These are phyloP conservation scores for Sechiopsis laciniata DNA, from an alignment of 306 rosid species.

Conservation along the genomic window DNA sequence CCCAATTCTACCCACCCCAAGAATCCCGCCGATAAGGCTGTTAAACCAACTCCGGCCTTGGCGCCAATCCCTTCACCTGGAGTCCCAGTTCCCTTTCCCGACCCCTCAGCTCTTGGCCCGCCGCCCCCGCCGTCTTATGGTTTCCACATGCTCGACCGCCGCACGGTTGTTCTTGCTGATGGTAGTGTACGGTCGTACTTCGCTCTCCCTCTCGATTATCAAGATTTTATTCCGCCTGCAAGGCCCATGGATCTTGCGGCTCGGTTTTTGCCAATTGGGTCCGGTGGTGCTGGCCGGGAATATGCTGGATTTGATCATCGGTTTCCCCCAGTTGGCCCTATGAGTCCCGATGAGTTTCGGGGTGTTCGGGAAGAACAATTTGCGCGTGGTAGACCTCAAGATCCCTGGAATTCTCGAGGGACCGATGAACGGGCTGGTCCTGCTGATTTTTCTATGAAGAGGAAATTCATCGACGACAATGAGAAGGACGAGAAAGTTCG, in stretches of 20 bases:
- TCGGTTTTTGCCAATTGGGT: constrained; percentile 33
- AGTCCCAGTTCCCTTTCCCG: constrained; percentile 40
- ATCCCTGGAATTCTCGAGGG: constrained; percentile 56
- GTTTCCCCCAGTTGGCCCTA: constrained; percentile 35
- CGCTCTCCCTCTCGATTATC: constrained; percentile 85
- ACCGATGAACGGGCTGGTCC: constrained; percentile 43
- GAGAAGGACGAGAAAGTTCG: constrained; percentile 42
- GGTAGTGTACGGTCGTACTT: constrained; percentile 86
- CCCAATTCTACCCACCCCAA: constrained; percentile 39
- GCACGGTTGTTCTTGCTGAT: constrained; percentile 78
- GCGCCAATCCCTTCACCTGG: constrained; percentile 31
- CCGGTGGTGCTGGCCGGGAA: constrained; percentile 27
- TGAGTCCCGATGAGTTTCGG: constrained; percentile 32
- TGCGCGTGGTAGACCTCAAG: constrained; percentile 36
- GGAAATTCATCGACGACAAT: constrained; percentile 49
- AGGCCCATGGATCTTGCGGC: constrained; percentile 30
- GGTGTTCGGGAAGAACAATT: constrained; percentile 25
- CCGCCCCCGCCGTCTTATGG: constrained; percentile 87
- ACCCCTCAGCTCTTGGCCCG: constrained; percentile 51
- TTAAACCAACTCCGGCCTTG: constrained; percentile 21
- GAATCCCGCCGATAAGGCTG: constrained; percentile 26
- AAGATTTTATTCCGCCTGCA: constrained; percentile 39
- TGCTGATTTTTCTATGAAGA: constrained; percentile 48
- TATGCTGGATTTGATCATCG: constrained; percentile 36
- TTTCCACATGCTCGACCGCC: constrained; percentile 97